These are phyloP conservation scores for Hibiscus syriacus DNA, from an alignment of 345 rosid species.

Conservation along the genomic window DNA sequence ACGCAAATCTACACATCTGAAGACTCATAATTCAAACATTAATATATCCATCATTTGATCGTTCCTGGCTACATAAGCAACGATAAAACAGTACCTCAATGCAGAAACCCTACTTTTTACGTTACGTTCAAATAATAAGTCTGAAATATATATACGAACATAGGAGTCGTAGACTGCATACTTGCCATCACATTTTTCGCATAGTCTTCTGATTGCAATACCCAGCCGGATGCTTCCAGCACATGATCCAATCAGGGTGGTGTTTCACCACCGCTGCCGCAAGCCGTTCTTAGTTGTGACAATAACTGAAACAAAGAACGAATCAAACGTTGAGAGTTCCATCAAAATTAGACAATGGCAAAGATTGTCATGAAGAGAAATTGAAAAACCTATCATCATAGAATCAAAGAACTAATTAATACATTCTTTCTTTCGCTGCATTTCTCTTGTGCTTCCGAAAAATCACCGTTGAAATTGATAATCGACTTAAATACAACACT, in stretches of 20 bases:
- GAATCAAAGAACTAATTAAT: not conserved
- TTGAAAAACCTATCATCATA: not conserved
- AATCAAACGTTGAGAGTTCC: too few relatives aligned
- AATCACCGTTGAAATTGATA: not conserved
- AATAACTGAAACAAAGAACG: conserved; percentile 22
- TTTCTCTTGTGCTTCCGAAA: not conserved
- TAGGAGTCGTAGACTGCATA: conserved; percentile 68
- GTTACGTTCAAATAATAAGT: too few relatives aligned
- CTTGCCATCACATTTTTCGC: conserved; percentile 66
- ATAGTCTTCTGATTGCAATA: conserved; percentile 59
- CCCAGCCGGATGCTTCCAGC: conserved; percentile 70
- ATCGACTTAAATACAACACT: not conserved
- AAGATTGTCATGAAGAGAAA: not conserved
- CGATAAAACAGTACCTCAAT: too few relatives aligned
- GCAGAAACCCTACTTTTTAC: too few relatives aligned
- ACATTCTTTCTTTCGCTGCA: too few relatives aligned
- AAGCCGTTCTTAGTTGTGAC: too few relatives aligned
- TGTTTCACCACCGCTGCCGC: conserved; percentile 62
- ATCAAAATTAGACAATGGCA: too few relatives aligned
- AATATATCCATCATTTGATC: too few relatives aligned
- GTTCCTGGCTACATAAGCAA: too few relatives aligned
- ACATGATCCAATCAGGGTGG: conserved; percentile 72
- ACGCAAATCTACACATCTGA: too few relatives aligned
- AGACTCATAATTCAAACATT: too few relatives aligned
- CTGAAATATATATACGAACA: conserved; percentile 24